Evolutionary conservation across 2,329 filamentous ascomycete species (phyloP).

Genomic region (Fusarium sp.): DNA sequence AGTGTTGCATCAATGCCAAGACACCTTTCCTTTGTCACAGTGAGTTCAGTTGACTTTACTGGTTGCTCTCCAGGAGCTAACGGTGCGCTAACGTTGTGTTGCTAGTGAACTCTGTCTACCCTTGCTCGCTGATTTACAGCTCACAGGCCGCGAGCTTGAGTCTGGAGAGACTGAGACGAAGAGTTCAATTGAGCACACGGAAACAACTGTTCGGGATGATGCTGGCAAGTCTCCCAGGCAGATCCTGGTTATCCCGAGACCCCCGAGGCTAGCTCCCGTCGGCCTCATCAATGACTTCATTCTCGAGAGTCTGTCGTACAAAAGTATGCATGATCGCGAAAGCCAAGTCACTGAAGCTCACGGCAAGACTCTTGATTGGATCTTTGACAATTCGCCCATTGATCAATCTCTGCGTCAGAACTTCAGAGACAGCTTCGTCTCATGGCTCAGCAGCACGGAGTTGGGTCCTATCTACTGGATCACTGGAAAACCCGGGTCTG

Average conservation of each 20-base stretch:
- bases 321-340: conserved; percentile 46
- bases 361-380: conserved; percentile 51
- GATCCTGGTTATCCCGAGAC: not conserved
- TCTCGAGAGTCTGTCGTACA: conserved; percentile 46
- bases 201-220: not conserved
- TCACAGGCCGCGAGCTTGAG: not conserved
- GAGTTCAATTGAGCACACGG: not conserved
- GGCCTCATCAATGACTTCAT: conserved; percentile 46
- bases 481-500: conserved; percentile 49
- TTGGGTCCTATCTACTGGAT: conserved; percentile 8
- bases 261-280: conserved; percentile 15
- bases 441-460: not conserved
- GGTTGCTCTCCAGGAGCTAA: not conserved
- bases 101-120: not conserved
- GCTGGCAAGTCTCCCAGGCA: not conserved
- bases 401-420: not conserved
- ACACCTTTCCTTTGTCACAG: not conserved
- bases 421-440: not conserved
- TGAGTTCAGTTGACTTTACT: conserved; percentile 2
- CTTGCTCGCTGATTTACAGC: not conserved
- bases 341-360: conserved; percentile 46
- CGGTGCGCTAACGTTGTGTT: not conserved
- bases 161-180: not conserved
- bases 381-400: conserved; percentile 39
- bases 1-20: conserved; percentile 23